Base-by-base conservation (phyloP, 1,284 basidiomycete genomes). In the Sanguinoderma infundibulare region DNA sequence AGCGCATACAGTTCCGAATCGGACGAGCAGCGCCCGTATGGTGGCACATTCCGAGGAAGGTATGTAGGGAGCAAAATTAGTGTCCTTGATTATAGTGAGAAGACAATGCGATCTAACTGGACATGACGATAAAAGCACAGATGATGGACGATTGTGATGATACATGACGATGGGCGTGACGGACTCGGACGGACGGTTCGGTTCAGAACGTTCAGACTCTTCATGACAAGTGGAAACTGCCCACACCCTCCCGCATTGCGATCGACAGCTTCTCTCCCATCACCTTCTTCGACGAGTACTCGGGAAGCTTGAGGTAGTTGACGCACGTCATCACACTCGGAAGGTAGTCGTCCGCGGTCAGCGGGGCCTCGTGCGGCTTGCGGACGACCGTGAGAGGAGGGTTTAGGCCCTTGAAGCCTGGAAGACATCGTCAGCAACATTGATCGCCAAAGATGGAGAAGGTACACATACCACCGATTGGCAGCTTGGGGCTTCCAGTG, bases 301-400 rank as follows among this genome's bases (percentile, higher is more conserved):
- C 94, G 1, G 96, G 96, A 69, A 98, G 79, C 77, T 98, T 98
- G 72, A 98, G 80, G 73, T 96, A 97, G 77, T 98, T 98, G 67
- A 97, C 96, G 74, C 97, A 99, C 10, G 97, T 98, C 97, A 98
- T 98, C 49, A 98, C 96, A 73, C 94, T 96, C 0, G 97, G 97
- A 40, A 99, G 81, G 74, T 98, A 98, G 75, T 98, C 94, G 74
- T 99, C 96, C 1, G 97, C 94, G 17, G 87, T 87, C 66, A 95
- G 82, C 9, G 94, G 92, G 4, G 92, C 81, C 75, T 98, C 98
- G 70, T 97, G 95, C 20, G 95, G 95, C 75, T 99, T 98, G 69
- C 96, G 91, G 47, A 99, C 97, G 12, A 99, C 96, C 1, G 98
- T 99, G 64, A 99, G 83, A 14, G 92, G 89, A 2, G 98, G 98